Percentiles rank a stretch among this genome's conserved stretches.
phyloP scores from a whole-genome alignment of 176 grass and related monocot genomes.

The Carex myosuroides region DNA sequence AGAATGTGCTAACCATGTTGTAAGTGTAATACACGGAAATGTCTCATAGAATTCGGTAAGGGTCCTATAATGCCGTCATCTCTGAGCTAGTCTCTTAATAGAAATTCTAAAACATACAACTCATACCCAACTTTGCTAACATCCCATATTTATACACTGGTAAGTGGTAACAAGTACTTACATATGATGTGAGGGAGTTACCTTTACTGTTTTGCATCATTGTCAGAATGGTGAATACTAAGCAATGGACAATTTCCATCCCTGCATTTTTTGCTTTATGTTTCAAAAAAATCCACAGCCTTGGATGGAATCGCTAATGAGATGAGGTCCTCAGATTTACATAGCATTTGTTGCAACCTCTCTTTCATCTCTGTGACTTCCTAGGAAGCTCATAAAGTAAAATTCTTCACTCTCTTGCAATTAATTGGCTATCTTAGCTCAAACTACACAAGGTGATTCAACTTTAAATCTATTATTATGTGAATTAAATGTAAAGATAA shows the following conservation, averaged over 20 bases:
- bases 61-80: neutral
- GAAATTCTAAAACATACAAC: neutral
- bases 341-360: neutral
- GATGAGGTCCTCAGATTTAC: neutral
- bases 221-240: neutral
- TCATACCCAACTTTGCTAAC: neutral
- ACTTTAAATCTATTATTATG: conserved; percentile 15
- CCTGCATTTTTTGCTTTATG: neutral
- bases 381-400: neutral
- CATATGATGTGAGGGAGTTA: neutral
- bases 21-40: neutral
- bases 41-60: neutral
- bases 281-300: neutral
- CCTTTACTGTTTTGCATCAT: neutral
- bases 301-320: neutral
- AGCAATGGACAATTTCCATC: no score
- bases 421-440: neutral
- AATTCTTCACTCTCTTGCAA: neutral
- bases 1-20: neutral
- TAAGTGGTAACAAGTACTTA: neutral
- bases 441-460: conserved; percentile 6
- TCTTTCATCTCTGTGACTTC: neutral
- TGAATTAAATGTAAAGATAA: conserved; percentile 24
- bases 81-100: neutral
- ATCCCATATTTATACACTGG: neutral